A percentile compares a stretch with the other conserved stretches of the same genome.
phyloP scores from a whole-genome alignment of 768 basidiomycete species.

The Phanerodontia chrysosporium region DNA sequence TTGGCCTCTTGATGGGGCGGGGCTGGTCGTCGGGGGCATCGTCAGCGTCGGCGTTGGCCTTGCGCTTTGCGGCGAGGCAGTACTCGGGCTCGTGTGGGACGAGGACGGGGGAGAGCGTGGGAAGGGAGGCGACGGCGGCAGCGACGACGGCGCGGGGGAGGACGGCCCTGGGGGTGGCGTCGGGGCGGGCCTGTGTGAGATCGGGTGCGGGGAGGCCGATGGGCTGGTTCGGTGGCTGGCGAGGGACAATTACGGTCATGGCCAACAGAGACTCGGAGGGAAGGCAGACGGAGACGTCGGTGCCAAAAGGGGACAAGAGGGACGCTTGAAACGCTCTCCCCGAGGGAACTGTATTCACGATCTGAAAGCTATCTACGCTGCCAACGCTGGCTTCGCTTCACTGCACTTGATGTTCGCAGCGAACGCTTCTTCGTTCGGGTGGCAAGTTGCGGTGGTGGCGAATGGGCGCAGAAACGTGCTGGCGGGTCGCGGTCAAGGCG shows the following conservation, averaged over 20 bases:
- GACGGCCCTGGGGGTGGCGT: conserved; percentile 1
- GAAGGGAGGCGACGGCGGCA: conserved; percentile 10
- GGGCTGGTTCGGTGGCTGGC: not conserved
- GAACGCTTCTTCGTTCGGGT: not conserved
- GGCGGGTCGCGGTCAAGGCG: conserved; percentile 1
- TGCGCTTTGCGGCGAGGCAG: conserved; percentile 12
- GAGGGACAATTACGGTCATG: conserved; percentile 6
- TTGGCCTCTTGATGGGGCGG: conserved; percentile 1
- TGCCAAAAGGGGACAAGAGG: conserved; percentile 8
- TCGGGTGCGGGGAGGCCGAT: conserved; percentile 5
- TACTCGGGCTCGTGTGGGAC: conserved; percentile 8
- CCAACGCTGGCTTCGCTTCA: not conserved
- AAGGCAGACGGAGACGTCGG: conserved; percentile 3
- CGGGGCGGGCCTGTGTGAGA: not conserved
- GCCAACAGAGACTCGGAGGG: not conserved
- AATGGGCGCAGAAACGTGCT: conserved; percentile 3
- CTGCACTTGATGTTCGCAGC: not conserved
- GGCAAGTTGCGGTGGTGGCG: not conserved
- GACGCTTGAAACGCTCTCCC: conserved; percentile 1
- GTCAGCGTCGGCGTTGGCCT: conserved; percentile 4
- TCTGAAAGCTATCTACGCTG: not conserved
- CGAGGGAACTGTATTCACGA: not conserved
- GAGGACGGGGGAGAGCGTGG: conserved; percentile 9
- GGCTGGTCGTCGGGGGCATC: not conserved
- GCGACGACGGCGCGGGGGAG: conserved; percentile 8